Evolutionary conservation across 2,329 filamentous ascomycete species (phyloP).

Genomic region (Amauroascus verrucosus): DNA sequence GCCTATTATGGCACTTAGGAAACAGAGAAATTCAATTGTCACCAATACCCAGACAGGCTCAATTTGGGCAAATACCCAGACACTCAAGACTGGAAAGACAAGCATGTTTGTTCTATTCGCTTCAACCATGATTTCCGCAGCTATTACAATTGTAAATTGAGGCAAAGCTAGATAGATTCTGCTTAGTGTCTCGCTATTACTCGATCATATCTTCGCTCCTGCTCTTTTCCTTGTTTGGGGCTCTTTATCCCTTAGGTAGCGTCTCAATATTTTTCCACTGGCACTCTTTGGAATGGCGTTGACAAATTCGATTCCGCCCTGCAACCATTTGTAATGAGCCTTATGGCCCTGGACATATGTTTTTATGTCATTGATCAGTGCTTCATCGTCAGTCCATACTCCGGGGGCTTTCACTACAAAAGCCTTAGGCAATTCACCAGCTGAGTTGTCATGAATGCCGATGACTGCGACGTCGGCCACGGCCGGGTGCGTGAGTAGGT

Average conservation of each 20-base stretch:
- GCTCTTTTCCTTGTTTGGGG: slow-evolving; percentile 1
- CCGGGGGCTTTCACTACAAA: slow-evolving; percentile 44
- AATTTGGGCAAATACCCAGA: too few relatives aligned
- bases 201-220: slow-evolving; percentile 10
- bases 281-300: slow-evolving; percentile 39
- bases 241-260: slow-evolving; percentile 34
- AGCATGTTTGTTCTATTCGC: too few relatives aligned
- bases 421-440: slow-evolving; percentile 57
- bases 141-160: too few relatives aligned
- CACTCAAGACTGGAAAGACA: too few relatives aligned
- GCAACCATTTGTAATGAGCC: slow-evolving; percentile 37
- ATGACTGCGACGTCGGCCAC: slow-evolving; percentile 41
- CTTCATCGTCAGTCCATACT: slow-evolving; percentile 21
- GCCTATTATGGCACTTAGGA: too few relatives aligned
- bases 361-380: slow-evolving; percentile 22
- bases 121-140: too few relatives aligned
- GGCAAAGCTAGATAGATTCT: too few relatives aligned
- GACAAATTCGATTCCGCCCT: slow-evolving; percentile 38
- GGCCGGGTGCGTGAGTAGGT: slow-evolving; percentile 33
- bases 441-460: slow-evolving; percentile 39
- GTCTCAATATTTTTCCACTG: slow-evolving; percentile 40
- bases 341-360: slow-evolving; percentile 23
- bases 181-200: too few relatives aligned
- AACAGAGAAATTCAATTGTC: too few relatives aligned
- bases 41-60: too few relatives aligned